A percentile compares a stretch with the other conserved stretches of the same genome.
These are phyloP conservation scores for Nitzschia palea DNA, from an alignment of 108 stramenopile genomes.

Conservation along the genomic window DNA sequence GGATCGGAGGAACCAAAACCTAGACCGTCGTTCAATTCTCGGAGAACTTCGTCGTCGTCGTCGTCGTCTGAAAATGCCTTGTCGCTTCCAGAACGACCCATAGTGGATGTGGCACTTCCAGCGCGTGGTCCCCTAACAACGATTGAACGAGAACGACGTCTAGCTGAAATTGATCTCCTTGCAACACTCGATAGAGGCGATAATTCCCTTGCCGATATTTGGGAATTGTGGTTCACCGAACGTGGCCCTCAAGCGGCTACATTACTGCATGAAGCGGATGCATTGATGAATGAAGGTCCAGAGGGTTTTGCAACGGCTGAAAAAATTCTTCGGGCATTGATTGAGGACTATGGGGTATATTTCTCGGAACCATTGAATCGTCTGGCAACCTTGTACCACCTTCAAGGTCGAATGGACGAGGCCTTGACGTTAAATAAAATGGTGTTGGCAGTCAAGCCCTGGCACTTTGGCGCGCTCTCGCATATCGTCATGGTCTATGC, in stretches of 20 bases:
- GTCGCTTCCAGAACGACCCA: background rate
- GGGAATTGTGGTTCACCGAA: constrained; percentile 58
- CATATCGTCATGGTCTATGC: constrained; percentile 71
- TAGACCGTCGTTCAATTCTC: background rate
- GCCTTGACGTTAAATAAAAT: constrained; percentile 55
- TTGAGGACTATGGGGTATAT: constrained; percentile 59
- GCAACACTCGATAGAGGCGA: constrained; percentile 26
- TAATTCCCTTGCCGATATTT: constrained; percentile 35
- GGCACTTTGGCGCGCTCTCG: constrained; percentile 82
- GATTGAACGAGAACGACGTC: constrained; percentile 39
- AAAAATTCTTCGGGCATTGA: constrained; percentile 36
- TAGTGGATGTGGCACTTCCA: constrained; percentile 22
- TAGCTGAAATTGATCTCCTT: constrained; percentile 44
- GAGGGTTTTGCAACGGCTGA: constrained; percentile 55
- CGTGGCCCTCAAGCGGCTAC: constrained; percentile 39
- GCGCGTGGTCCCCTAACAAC: constrained; percentile 51
- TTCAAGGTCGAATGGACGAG: constrained; percentile 58
- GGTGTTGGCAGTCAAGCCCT: constrained; percentile 69
- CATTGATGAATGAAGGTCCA: constrained; percentile 35
- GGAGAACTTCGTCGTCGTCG: background rate
- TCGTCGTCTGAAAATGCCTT: background rate
- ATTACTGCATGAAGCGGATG: constrained; percentile 22
- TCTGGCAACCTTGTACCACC: constrained; percentile 67
- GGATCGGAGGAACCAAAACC: background rate
- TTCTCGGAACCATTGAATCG: constrained; percentile 79